Evolutionary conservation across 2,329 filamentous ascomycete species (phyloP), one percentile per base, ranked within the genome.

Genomic region (Aspergillus japonicus): DNA sequence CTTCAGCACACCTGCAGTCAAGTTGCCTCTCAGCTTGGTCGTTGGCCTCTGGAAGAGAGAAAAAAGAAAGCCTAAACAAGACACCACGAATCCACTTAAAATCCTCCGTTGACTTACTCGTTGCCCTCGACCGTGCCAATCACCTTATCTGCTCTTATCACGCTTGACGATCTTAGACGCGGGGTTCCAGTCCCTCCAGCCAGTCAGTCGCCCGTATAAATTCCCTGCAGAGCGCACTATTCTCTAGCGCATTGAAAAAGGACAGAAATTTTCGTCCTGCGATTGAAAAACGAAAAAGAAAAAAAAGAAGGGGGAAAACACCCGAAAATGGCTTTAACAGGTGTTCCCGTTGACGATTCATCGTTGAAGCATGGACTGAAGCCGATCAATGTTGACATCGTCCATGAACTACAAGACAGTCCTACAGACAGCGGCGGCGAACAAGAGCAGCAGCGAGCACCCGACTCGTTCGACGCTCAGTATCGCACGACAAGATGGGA

Each of bases 401-500:
- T 60, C 11, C 58, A 49, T 21, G 49, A 53, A 11, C 16, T 57
- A 16, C 14, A 44, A 44, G 39, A 7, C 16, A 44, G 16, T 19
- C 39, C 39, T 16, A 44, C 39, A 5, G 21, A 29, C 19, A 21
- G 35, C 16, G 21, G 49, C 14, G 44, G 58, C 8, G 21, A 66
- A 24, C 59, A 61, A 42, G 14, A 60, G 11, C 68, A 82, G 19
- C 75, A 72, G 39, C 79, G 79, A 4, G 81, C 81, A 21, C 82
- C 82, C 2, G 83, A 85, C 65, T 81, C 84, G 64, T 83, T 84
- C 64, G 82, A 85, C 59, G 77, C 79, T 31, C 75, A 73, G 61
- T 84, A 79, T 64, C 78, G 81, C 64, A 85, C 84, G 1, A 77
- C 80, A 2, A 78, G 74, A 58, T 76, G 70, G 69, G 85, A 87